These are phyloP conservation scores for Cyclotella baltica DNA, from an alignment of 108 stramenopile genomes.

Conservation along the genomic window DNA sequence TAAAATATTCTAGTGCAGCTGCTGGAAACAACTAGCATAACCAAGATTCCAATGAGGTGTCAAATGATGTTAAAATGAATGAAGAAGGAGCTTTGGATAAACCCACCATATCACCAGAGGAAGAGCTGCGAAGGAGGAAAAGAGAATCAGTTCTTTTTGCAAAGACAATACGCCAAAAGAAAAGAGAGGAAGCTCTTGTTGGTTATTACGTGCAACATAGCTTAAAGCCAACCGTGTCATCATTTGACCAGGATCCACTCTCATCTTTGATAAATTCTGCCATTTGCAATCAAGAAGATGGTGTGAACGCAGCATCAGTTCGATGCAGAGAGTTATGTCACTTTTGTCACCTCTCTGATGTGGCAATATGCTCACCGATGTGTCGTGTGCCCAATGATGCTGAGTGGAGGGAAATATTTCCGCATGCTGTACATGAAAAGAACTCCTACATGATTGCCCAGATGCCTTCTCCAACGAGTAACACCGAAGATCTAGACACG, in stretches of 20 bases:
- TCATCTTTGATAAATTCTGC: conserved; percentile 69
- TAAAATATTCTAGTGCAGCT: background rate
- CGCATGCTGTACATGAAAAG: conserved; percentile 56
- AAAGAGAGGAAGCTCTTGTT: conserved; percentile 73
- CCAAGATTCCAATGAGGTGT: background rate
- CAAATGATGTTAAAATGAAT: conserved; percentile 21
- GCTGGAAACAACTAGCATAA: background rate
- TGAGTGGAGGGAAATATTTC: conserved; percentile 82
- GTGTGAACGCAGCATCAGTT: conserved; percentile 58
- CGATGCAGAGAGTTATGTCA: conserved; percentile 71
- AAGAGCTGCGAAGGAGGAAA: conserved; percentile 54
- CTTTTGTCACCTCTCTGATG: conserved; percentile 83
- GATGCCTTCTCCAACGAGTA: conserved; percentile 5
- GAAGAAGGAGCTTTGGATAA: conserved; percentile 27
- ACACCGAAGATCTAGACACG: background rate
- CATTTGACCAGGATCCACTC: conserved; percentile 80
- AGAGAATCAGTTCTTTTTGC: conserved; percentile 53
- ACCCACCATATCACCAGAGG: conserved; percentile 43
- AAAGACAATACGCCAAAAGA: conserved; percentile 70
- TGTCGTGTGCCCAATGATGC: conserved; percentile 76
- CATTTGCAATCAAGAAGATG: conserved; percentile 58
- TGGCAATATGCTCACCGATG: conserved; percentile 76
- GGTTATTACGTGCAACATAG: conserved; percentile 74
- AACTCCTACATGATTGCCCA: conserved; percentile 70
- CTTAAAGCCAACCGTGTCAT: conserved; percentile 71